Conservation (phyloP, 495 filamentous ascomycete species). For the Penicillium turbatum region DNA sequence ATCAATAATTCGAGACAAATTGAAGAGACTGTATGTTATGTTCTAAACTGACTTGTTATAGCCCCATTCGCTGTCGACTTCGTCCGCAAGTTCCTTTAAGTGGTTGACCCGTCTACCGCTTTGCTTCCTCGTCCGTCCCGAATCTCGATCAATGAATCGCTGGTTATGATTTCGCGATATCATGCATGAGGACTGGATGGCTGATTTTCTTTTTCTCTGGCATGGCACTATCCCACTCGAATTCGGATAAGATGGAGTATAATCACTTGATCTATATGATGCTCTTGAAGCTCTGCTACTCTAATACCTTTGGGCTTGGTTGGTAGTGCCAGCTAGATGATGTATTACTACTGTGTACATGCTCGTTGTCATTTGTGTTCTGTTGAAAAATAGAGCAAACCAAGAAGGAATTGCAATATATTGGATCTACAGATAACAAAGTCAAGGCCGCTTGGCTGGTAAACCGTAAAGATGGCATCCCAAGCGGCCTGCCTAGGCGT, state of each 20-base stretch:
- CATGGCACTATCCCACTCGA: not conserved
- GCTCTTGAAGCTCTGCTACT: not conserved
- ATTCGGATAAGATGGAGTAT: not conserved
- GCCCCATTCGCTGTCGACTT: conserved; percentile 82
- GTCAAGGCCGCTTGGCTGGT: not conserved
- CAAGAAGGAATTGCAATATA: conserved; percentile 15
- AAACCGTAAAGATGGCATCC: not conserved
- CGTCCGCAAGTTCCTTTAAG: conserved; percentile 68
- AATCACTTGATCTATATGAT: not conserved
- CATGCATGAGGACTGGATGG: conserved; percentile 1
- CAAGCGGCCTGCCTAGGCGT: not conserved
- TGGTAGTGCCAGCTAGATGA: conserved; percentile 9
- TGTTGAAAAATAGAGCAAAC: conserved; percentile 22
- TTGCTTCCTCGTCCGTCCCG: not conserved
- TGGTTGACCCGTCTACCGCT: conserved; percentile 3
- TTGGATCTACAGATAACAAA: too few species aligned
- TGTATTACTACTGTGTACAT: conserved; percentile 42
- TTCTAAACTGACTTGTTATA: conserved; percentile 24
- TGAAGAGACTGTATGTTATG: not conserved
- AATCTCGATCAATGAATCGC: conserved; percentile 5
- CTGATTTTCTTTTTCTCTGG: conserved; percentile 1
- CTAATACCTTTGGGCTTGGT: not conserved
- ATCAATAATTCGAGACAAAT: not conserved
- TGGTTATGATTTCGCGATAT: conserved; percentile 6
- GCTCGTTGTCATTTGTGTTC: conserved; percentile 20